Evolutionary conservation across 129 eudicot genomes (phyloP), one percentile per base, ranked within the genome.

Genomic region (carrot (Daucus carota)): DNA sequence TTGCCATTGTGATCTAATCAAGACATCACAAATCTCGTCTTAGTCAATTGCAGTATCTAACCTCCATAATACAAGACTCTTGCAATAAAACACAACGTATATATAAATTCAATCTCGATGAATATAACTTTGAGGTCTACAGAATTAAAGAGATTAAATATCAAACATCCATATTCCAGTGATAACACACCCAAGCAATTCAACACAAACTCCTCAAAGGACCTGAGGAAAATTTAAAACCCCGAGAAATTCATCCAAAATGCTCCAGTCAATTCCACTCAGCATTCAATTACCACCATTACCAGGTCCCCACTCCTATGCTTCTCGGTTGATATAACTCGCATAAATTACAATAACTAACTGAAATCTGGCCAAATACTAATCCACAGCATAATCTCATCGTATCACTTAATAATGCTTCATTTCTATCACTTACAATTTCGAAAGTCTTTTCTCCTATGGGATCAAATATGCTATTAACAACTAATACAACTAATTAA

Each of bases 1-100:
- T 94, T 85, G 80, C 98, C 98, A 94, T 94, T 81, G 78, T 91
- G 97, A 80, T 94, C 99, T 94, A 73, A 78, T 73, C 79, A 84
- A 29, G 1, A 29, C 70, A 63, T 29, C 70, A 54, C 38, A 63
- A 29, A 29, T 0, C 18, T 63, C 40, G 29, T 63, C 40, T 63
- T 63, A 4, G 38, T 63, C 14, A 4, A 63, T 24, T 8, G 32
- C 40, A 36, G 40, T 2, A n/a, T n/a, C n/a, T n/a, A n/a, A n/a
- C n/a, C n/a, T n/a, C n/a, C n/a, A 36, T 5, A 36, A 5, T 36
- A 36, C 2, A 36, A 36, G 40, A 36, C 40, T 36, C 40, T 36
- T 1, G 5, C 40, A 36, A 36, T n/a, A 52, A 47, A 5, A 7
- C 13, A 22, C 13, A 52, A 1, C 13, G 2, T 1, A 54, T 2